Conservation (phyloP, 1,139 yeast species). For the Pichia sp. region DNA sequence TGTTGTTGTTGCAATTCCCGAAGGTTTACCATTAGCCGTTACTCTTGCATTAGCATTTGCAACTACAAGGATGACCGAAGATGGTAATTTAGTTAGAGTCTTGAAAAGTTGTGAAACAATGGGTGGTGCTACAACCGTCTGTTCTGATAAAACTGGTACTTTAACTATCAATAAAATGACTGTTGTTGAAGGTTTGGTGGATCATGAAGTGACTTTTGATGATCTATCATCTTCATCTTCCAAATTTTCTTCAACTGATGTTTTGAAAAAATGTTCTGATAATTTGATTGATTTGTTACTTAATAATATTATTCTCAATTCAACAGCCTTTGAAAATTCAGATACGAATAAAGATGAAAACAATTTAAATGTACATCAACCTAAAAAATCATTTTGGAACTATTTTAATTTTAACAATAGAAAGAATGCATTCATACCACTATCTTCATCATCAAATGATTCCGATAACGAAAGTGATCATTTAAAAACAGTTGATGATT, state of each 20-base stretch:
- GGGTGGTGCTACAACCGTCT: slow-evolving; percentile 97
- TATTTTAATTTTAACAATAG: neutral
- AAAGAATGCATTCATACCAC: slow-evolving; percentile 2
- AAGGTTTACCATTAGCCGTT: slow-evolving; percentile 94
- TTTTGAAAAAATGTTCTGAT: slow-evolving; percentile 1
- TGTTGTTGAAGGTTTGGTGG: slow-evolving; percentile 69
- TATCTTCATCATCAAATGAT: neutral
- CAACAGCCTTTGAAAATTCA: slow-evolving; percentile 79
- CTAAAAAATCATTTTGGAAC: slow-evolving; percentile 6
- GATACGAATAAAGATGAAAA: slow-evolving; percentile 27
- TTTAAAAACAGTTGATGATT: slow-evolving; percentile 28
- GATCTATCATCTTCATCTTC: slow-evolving; percentile 24
- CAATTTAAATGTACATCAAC: slow-evolving; percentile 3
- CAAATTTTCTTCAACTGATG: slow-evolving; percentile 5
- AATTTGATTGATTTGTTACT: slow-evolving; percentile 31
- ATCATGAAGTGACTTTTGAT: slow-evolving; percentile 39
- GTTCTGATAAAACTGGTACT: slow-evolving; percentile 97
- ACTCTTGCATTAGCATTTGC: slow-evolving; percentile 96
- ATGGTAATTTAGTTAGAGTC: slow-evolving; percentile 92
- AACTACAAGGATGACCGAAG: slow-evolving; percentile 95
- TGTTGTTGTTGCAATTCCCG: slow-evolving; percentile 97
- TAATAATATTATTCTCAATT: slow-evolving; percentile 66
- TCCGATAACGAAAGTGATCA: neutral
- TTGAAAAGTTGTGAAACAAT: slow-evolving; percentile 92
- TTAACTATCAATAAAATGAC: slow-evolving; percentile 90